phyloP scores from a whole-genome alignment of 352 stramenopile genomes.

The Phytophthora crassamura region DNA sequence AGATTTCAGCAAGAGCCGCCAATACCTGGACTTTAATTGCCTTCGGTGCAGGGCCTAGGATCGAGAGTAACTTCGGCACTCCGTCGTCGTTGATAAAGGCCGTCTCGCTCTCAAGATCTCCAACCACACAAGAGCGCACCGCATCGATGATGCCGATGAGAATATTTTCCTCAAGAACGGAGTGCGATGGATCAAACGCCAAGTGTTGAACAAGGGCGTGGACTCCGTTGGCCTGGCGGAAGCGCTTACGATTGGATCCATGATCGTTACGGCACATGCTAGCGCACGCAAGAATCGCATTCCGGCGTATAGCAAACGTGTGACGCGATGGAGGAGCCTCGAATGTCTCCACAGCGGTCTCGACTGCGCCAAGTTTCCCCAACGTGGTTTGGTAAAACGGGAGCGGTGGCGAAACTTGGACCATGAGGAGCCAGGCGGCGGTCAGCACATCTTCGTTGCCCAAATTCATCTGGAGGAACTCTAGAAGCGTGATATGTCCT shows the following conservation, averaged over 20 bases:
- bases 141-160: conserved; percentile 70
- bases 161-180: conserved; percentile 73
- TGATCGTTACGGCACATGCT: conserved; percentile 64
- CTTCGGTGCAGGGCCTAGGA: conserved; percentile 60
- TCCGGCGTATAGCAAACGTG: conserved; percentile 70
- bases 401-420: conserved; percentile 46
- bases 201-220: conserved; percentile 49
- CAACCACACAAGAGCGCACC: conserved; percentile 69
- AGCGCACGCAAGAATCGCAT: conserved; percentile 64
- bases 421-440: conserved; percentile 61
- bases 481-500: conserved; percentile 54
- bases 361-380: conserved; percentile 52
- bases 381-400: conserved; percentile 55
- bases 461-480: conserved; percentile 53
- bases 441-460: conserved; percentile 48
- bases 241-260: conserved; percentile 55
- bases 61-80: conserved; percentile 62
- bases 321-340: conserved; percentile 49
- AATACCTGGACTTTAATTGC: conserved; percentile 69
- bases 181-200: conserved; percentile 55
- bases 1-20: conserved; percentile 70
- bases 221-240: conserved; percentile 58
- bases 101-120: conserved; percentile 56
- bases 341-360: conserved; percentile 62
- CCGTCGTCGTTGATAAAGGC: conserved; percentile 69